Conservation (phyloP, 2,329 filamentous ascomycete species). For the Pseudocercospora macadamiae region DNA sequence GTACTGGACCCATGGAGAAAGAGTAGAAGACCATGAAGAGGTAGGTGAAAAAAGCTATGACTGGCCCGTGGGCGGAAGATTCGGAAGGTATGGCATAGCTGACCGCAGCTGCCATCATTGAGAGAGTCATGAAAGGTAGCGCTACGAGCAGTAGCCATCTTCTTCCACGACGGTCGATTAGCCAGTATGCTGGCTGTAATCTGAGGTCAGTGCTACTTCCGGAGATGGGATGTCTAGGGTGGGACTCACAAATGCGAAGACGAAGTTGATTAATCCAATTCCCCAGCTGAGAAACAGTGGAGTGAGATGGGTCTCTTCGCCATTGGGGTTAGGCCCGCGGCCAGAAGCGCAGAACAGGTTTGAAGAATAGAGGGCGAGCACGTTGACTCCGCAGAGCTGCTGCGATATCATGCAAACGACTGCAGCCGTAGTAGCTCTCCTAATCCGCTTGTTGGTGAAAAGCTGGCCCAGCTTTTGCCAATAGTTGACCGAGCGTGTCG, state of each 20-base stretch:
- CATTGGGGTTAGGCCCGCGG: neutral
- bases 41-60: slow-evolving; percentile 61
- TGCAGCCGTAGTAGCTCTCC: slow-evolving; percentile 31
- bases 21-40: slow-evolving; percentile 49
- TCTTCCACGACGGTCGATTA: slow-evolving; percentile 61
- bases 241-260: slow-evolving; percentile 11
- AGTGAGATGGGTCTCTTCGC: slow-evolving; percentile 11
- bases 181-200: slow-evolving; percentile 56
- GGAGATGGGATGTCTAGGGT: too few relatives aligned
- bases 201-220: neutral
- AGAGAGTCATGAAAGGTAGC: slow-evolving; percentile 53
- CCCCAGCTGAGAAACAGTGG: slow-evolving; percentile 37
- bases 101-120: slow-evolving; percentile 51
- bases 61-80: slow-evolving; percentile 46
- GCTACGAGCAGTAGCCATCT: slow-evolving; percentile 52
- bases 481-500: slow-evolving; percentile 22
- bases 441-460: slow-evolving; percentile 32
- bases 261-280: slow-evolving; percentile 33
- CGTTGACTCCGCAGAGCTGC: slow-evolving; percentile 35
- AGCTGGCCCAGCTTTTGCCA: slow-evolving; percentile 33
- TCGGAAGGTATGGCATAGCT: slow-evolving; percentile 54
- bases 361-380: slow-evolving; percentile 33
- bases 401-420: slow-evolving; percentile 31
- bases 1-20: slow-evolving; percentile 52
- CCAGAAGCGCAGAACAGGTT: slow-evolving; percentile 29